phyloP scores from a whole-genome alignment of 257 asterid genomes.

The Sherardia arvensis region DNA sequence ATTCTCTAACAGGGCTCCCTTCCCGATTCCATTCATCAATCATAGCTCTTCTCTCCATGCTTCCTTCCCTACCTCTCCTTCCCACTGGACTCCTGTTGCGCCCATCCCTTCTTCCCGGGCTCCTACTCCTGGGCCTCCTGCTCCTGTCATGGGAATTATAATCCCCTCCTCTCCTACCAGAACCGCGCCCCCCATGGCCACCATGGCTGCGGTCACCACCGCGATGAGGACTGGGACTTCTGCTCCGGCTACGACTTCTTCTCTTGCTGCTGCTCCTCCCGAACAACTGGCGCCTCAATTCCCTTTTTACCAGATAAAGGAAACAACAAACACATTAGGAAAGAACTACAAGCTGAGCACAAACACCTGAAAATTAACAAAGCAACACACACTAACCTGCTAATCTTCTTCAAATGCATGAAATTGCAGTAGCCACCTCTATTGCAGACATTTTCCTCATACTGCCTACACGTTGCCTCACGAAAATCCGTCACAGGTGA shows the following conservation, averaged over 20 bases:
- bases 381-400: slow-evolving; percentile 40
- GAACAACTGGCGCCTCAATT: slow-evolving; percentile 64
- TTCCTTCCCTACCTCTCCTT: slow-evolving; percentile 63
- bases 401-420: slow-evolving; percentile 86
- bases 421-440: slow-evolving; percentile 93
- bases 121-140: slow-evolving; percentile 75
- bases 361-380: neutral
- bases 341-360: neutral
- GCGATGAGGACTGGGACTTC: slow-evolving; percentile 62
- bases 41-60: slow-evolving; percentile 72
- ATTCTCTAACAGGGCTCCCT: slow-evolving; percentile 17
- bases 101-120: slow-evolving; percentile 62
- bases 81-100: slow-evolving; percentile 71
- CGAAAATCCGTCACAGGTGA: slow-evolving; percentile 93
- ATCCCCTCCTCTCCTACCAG: slow-evolving; percentile 61
- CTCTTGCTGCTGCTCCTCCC: slow-evolving; percentile 48
- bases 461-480: slow-evolving; percentile 87
- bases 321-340: slow-evolving; percentile 11
- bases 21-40: slow-evolving; percentile 72
- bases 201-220: slow-evolving; percentile 22
- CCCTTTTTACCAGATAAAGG: slow-evolving; percentile 27
- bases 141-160: slow-evolving; percentile 58
- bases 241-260: slow-evolving; percentile 66
- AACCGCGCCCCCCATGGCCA: slow-evolving; percentile 49
- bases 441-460: slow-evolving; percentile 84